These are phyloP conservation scores for Straminergon stramineum DNA, from an alignment of 225 moss, liverwort and hornwort species.

Conservation along the genomic window DNA sequence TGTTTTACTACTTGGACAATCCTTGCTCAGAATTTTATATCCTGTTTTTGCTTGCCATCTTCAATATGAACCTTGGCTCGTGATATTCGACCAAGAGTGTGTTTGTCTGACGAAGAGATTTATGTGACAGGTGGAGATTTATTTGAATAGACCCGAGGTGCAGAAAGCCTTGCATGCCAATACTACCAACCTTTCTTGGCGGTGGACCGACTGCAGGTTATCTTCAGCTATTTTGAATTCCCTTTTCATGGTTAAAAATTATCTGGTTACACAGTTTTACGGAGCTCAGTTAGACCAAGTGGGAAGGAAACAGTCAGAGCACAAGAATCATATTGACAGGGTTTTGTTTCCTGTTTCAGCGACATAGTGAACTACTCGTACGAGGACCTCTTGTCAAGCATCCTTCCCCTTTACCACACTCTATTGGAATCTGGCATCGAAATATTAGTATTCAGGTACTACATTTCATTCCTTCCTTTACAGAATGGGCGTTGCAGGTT, in stretches of 20 bases:
- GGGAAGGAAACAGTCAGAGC: not conserved
- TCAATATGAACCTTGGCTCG: not conserved
- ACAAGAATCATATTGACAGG: not conserved
- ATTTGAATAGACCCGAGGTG: constrained; percentile 74
- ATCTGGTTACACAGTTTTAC: not conserved
- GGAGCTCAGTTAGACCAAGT: not conserved
- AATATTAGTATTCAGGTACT: constrained; percentile 81
- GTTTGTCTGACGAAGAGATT: not conserved
- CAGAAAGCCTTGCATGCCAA: constrained; percentile 83
- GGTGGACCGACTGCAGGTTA: constrained; percentile 84
- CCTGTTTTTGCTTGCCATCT: not conserved
- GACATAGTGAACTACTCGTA: constrained; percentile 55
- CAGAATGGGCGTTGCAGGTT: not conserved
- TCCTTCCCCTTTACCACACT: constrained; percentile 60
- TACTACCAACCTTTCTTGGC: constrained; percentile 48
- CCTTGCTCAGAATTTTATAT: not conserved
- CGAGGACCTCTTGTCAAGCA: constrained; percentile 60
- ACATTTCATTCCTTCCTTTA: not conserved
- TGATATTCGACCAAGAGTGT: not conserved
- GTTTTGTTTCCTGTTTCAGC: constrained; percentile 20
- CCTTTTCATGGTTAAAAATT: not conserved
- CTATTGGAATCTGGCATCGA: constrained; percentile 61
- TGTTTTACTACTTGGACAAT: not conserved
- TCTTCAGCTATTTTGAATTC: not conserved
- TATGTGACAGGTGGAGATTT: constrained; percentile 60